A percentile compares a stretch with the other conserved stretches of the same genome.
Evolutionary conservation across 2,329 filamentous ascomycete species (phyloP).

Genomic region (Lithohypha guttulata): DNA sequence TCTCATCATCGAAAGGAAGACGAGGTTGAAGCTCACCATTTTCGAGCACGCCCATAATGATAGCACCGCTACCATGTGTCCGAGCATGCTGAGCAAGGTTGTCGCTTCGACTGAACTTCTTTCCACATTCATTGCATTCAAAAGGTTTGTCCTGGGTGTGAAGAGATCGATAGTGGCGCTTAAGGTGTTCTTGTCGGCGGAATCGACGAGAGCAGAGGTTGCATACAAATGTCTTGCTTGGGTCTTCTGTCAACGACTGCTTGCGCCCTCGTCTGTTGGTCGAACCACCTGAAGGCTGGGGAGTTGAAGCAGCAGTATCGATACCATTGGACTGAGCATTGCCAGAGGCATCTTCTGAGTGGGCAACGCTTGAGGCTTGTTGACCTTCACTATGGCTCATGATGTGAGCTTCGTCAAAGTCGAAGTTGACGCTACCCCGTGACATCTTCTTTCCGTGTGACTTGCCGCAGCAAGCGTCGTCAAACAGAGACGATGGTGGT

Average conservation of each 20-base stretch:
- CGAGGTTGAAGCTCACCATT: constrained; percentile 46
- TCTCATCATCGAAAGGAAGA: constrained; percentile 46
- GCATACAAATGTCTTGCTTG: constrained; percentile 96
- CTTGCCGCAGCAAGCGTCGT: constrained; percentile 41
- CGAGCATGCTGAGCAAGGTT: constrained; percentile 93
- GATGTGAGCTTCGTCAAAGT: constrained; percentile 25
- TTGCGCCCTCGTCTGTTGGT: constrained; percentile 91
- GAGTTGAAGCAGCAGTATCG: constrained; percentile 32
- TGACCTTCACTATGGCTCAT: constrained; percentile 35
- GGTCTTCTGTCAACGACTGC: constrained; percentile 95
- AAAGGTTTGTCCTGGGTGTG: constrained; percentile 99
- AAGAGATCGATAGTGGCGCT: constrained; percentile 95
- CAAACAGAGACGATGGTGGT: constrained; percentile 48
- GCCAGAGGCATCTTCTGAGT: constrained; percentile 34
- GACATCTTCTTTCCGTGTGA: constrained; percentile 28
- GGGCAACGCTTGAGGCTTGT: constrained; percentile 28
- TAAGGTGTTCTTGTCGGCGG: constrained; percentile 94
- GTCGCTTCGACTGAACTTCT: constrained; percentile 97
- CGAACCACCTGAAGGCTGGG: constrained; percentile 16
- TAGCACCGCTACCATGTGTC: constrained; percentile 80
- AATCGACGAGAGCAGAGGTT: constrained; percentile 93
- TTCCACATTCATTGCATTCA: constrained; percentile 92
- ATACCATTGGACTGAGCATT: constrained; percentile 36
- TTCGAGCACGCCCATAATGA: constrained; percentile 82
- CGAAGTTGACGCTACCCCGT: constrained; percentile 26